Conservation (phyloP, 345 rosid species). For the Salix brachista region DNA sequence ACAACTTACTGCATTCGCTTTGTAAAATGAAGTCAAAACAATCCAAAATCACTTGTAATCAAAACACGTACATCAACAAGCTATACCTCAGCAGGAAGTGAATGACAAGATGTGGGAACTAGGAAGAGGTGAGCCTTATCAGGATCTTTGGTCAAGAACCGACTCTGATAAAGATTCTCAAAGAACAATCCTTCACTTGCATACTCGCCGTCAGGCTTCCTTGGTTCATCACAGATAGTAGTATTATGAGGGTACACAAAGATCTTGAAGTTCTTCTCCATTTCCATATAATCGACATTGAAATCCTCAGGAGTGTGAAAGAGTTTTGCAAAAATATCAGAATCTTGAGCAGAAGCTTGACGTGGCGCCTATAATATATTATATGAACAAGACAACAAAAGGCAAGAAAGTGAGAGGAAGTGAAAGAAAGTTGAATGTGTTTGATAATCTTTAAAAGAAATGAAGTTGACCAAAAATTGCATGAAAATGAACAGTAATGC, state of each 20-base stretch:
- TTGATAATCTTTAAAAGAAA: too few relatives aligned
- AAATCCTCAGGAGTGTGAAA: conserved; percentile 13
- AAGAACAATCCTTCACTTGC: conserved; percentile 21
- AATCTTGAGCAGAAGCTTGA: too few relatives aligned
- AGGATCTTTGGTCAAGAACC: conserved; percentile 12
- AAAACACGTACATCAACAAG: too few relatives aligned
- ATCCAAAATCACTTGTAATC: neutral
- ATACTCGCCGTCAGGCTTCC: conserved; percentile 4
- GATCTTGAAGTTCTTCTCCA: conserved; percentile 56
- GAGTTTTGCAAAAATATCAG: neutral
- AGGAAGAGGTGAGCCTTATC: conserved; percentile 21
- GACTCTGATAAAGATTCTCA: conserved; percentile 13
- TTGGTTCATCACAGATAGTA: neutral
- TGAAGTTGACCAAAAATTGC: too few relatives aligned
- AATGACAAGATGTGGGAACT: conserved; percentile 11
- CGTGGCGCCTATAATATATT: too few relatives aligned
- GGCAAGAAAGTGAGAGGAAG: neutral
- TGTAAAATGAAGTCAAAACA: too few relatives aligned
- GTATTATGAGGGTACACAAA: conserved; percentile 16
- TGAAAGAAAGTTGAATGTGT: too few relatives aligned
- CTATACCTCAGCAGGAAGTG: neutral
- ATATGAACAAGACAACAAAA: too few relatives aligned
- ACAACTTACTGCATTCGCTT: too few relatives aligned
- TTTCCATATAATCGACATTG: conserved; percentile 26
- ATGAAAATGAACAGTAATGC: neutral